Percentiles rank a stretch among this genome's conserved stretches.
Conservation (phyloP, 257 asterid genomes). For the Nicotiana otophora region DNA sequence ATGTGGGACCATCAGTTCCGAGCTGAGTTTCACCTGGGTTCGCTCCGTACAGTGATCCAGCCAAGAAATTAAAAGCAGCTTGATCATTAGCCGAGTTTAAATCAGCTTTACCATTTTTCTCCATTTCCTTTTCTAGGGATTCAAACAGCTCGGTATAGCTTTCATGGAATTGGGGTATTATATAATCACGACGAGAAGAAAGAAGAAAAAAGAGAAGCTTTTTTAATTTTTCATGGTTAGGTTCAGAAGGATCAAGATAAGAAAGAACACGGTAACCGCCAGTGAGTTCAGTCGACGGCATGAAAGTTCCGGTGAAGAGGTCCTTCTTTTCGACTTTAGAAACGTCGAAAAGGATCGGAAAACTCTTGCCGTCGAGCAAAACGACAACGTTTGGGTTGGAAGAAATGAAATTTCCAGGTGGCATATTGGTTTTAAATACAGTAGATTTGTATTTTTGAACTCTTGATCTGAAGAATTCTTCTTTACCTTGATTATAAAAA, state of each 20-base stretch:
- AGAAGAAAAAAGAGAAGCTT: neutral
- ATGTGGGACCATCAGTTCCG: slow-evolving; percentile 6
- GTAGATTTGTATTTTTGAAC: slow-evolving; percentile 40
- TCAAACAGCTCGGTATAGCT: slow-evolving; percentile 8
- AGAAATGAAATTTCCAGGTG: slow-evolving; percentile 59
- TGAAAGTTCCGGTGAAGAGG: slow-evolving; percentile 27
- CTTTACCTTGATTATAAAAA: slow-evolving; percentile 44
- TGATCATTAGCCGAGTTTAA: slow-evolving; percentile 23
- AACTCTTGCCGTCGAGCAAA: slow-evolving; percentile 20
- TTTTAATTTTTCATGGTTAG: slow-evolving; percentile 24
- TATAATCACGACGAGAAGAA: neutral
- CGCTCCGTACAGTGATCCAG: slow-evolving; percentile 19
- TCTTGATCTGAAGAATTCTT: slow-evolving; percentile 37
- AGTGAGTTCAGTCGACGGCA: slow-evolving; percentile 29
- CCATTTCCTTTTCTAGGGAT: slow-evolving; percentile 22
- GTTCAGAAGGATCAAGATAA: slow-evolving; percentile 37
- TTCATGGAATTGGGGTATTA: slow-evolving; percentile 24
- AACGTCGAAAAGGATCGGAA: slow-evolving; percentile 27
- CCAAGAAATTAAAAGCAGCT: slow-evolving; percentile 25
- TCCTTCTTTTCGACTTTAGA: slow-evolving; percentile 28
- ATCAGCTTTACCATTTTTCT: neutral
- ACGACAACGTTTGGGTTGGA: slow-evolving; percentile 31
- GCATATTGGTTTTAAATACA: slow-evolving; percentile 56
- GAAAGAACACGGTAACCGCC: slow-evolving; percentile 37
- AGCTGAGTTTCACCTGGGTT: slow-evolving; percentile 20